phyloP scores from a whole-genome alignment of 805 yeast genomes.

The Priceomyces castillae region DNA sequence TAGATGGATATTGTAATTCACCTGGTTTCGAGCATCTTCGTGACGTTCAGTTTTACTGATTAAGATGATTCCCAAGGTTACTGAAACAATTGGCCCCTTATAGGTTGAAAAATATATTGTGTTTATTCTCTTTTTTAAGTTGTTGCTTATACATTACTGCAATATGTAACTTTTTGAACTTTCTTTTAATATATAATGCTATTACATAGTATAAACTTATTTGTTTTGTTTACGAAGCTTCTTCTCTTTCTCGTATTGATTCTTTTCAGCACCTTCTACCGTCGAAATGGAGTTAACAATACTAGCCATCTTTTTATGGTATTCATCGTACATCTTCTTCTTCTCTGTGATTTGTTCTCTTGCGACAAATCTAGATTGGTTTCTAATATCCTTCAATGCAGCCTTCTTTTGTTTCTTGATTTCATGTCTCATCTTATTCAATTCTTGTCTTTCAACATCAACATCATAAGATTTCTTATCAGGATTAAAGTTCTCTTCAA shows the following conservation, averaged over 20 bases:
- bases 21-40: too few species aligned
- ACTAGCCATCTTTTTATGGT: constrained; percentile 86
- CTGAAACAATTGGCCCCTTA: background rate
- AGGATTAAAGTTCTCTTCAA: constrained; percentile 94
- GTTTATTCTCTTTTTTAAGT: background rate
- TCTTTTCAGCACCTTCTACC: constrained; percentile 93
- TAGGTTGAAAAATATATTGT: background rate
- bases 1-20: too few species aligned
- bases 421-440: constrained; percentile 76
- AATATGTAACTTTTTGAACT: constrained; percentile 1
- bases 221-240: constrained; percentile 51
- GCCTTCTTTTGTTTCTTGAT: constrained; percentile 89
- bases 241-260: constrained; percentile 86
- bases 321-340: constrained; percentile 69
- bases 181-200: constrained; percentile 2
- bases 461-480: constrained; percentile 90
- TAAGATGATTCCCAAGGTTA: too few species aligned
- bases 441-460: constrained; percentile 76
- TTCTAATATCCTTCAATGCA: constrained; percentile 85
- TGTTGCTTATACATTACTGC: background rate
- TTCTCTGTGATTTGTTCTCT: constrained; percentile 79
- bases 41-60: too few species aligned
- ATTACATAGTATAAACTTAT: constrained; percentile 1
- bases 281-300: constrained; percentile 86
- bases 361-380: constrained; percentile 82